Percentiles rank a stretch among this genome's conserved stretches.
phyloP scores from a whole-genome alignment of 768 basidiomycete species.

The Gautieria morchelliformis region DNA sequence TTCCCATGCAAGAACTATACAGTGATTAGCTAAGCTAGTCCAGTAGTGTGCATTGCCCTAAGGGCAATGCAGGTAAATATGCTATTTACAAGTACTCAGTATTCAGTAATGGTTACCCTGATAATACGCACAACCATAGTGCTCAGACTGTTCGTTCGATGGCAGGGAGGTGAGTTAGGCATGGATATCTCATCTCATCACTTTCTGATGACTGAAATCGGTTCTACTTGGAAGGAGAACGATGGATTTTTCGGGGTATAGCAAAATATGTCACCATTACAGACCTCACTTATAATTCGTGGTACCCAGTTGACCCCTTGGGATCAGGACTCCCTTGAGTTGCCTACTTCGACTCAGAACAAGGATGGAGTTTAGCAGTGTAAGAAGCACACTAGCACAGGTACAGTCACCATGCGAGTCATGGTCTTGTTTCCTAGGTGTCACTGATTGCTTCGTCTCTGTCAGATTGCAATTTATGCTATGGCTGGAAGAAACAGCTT shows the following conservation, averaged over 20 bases:
- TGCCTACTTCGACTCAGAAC: constrained; percentile 48
- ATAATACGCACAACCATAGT: constrained; percentile 40
- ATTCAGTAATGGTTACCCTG: not conserved
- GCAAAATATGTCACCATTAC: constrained; percentile 4
- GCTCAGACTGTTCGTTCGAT: constrained; percentile 57
- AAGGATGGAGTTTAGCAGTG: constrained; percentile 74
- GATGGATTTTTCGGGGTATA: constrained; percentile 68
- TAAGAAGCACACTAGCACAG: constrained; percentile 68
- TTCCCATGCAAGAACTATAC: too few species aligned
- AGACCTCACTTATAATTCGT: not conserved
- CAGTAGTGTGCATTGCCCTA: too few species aligned
- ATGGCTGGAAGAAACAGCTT: constrained; percentile 82
- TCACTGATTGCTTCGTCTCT: not conserved
- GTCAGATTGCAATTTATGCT: constrained; percentile 57
- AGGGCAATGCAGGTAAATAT: too few species aligned
- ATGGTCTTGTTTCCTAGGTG: not conserved
- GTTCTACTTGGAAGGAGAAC: constrained; percentile 38
- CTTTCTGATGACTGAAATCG: not conserved
- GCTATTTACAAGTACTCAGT: too few species aligned
- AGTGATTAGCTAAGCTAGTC: too few species aligned
- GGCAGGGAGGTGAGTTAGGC: constrained; percentile 44
- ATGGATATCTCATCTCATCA: not conserved
- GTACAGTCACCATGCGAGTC: constrained; percentile 23
- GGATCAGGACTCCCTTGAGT: constrained; percentile 58
- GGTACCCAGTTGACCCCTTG: constrained; percentile 30